Base-by-base conservation (phyloP, 345 rosid species). In the Lepidium aucheri region DNA sequence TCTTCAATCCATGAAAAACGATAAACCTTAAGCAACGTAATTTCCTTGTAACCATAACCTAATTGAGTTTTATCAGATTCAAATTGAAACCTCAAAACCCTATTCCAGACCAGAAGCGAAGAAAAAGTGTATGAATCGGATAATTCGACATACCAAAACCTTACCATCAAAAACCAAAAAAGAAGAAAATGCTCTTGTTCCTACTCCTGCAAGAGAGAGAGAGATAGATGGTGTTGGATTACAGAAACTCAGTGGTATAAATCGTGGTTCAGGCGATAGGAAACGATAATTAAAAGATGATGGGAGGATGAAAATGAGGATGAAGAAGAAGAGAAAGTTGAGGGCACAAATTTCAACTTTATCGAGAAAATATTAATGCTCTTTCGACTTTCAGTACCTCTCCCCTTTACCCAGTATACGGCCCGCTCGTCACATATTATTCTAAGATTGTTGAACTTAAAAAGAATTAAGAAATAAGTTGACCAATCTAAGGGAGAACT, bases 381-480 rank as follows among this genome's bases (percentile, higher is more conserved):
- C 61, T 52, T 14, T 60, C 74, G 67, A 51, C 73, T 69, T 59
- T 50, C 16, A 49, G 35, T 43, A 54, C 53, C 62, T 53, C 60
- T 41, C 69, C n/a, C 49, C 13, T 11, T 28, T 5, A 9, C 51
- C 34, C 42, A 47, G 39, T n/a, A 32, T 7, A 28, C 46, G 56
- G 40, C 39, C 63, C 26, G 30, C 40, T 46, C 58, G 2, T 36
- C 56, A 3, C 32, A 0, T 24, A 26, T 67, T 55, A 15, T 18
- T 39, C 32, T 28, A 2, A 16, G 18, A 8, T 35, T 26, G 47
- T 54, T 67, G 28, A 13, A 11, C 7, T 28, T 28, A 5, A 5
- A 28, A 28, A 28, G 32, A 28, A 28, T 28, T 28, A 5, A 5
- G 7, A 28, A 28, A 28, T 28, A 28, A 28, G 32, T 28, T 28